A percentile compares a stretch with the other conserved stretches of the same genome.
Conservation (phyloP, 805 yeast genomes). For the Lachancea cidri region DNA sequence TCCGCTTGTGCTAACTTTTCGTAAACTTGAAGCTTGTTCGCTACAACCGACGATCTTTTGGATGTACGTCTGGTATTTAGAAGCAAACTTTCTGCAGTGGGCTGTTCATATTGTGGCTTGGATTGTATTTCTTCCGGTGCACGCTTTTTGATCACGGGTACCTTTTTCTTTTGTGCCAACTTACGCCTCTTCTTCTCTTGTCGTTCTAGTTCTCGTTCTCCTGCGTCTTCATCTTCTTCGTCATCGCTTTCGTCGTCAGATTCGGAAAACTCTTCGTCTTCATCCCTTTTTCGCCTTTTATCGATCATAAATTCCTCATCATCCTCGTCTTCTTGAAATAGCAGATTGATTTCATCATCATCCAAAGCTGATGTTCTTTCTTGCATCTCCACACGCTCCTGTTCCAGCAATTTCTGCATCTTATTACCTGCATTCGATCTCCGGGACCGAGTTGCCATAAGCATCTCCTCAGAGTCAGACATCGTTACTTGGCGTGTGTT, state of each 20-base stretch:
- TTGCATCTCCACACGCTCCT: constrained; percentile 48
- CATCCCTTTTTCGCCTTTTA: constrained; percentile 29
- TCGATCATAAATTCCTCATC: constrained; percentile 43
- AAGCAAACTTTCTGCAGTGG: constrained; percentile 49
- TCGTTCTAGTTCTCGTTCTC: constrained; percentile 16
- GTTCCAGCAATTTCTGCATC: constrained; percentile 62
- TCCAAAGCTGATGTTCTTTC: constrained; percentile 36
- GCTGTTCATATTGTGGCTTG: constrained; percentile 27
- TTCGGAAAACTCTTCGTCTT: constrained; percentile 28
- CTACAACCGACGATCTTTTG: constrained; percentile 69
- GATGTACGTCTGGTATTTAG: constrained; percentile 60
- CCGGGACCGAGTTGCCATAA: constrained; percentile 69
- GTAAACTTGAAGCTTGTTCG: constrained; percentile 70
- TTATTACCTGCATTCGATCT: constrained; percentile 90
- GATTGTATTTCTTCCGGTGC: constrained; percentile 18
- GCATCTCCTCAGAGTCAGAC: constrained; percentile 16
- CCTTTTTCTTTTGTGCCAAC: constrained; percentile 8
- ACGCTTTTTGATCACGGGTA: constrained; percentile 19
- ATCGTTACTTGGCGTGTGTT: constrained; percentile 1
- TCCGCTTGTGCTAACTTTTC: constrained; percentile 67
- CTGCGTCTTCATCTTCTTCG: constrained; percentile 24
- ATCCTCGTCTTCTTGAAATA: constrained; percentile 61
- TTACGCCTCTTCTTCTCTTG: constrained; percentile 10
- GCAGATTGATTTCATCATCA: constrained; percentile 66
- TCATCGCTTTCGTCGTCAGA: constrained; percentile 29